Percentiles rank a stretch among this genome's conserved stretches.
These are phyloP conservation scores for Pseudonitzschia delicatissima DNA, from an alignment of 108 stramenopile species.

Conservation along the genomic window DNA sequence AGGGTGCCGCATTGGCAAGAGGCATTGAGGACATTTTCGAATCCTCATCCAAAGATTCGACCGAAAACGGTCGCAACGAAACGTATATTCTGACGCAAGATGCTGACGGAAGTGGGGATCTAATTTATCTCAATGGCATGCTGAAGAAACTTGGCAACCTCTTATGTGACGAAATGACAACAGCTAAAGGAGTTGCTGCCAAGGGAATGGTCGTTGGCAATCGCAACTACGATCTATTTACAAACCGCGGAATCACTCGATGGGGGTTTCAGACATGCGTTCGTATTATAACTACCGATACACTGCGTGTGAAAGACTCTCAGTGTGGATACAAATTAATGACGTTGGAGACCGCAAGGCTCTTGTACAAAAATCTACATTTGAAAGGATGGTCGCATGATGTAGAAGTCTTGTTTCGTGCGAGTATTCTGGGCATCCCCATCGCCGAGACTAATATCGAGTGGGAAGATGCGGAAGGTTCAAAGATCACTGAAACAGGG, in stretches of 20 bases:
- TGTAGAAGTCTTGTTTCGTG: slow-evolving; percentile 76
- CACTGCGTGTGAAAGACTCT: slow-evolving; percentile 53
- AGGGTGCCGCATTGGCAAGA: slow-evolving; percentile 67
- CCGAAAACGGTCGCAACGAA: neutral
- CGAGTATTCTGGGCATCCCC: slow-evolving; percentile 36
- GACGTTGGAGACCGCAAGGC: slow-evolving; percentile 42
- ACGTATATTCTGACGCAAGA: slow-evolving; percentile 56
- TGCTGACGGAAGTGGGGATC: slow-evolving; percentile 81
- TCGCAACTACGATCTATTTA: slow-evolving; percentile 30
- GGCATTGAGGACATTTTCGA: slow-evolving; percentile 45
- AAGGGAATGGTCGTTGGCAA: slow-evolving; percentile 40
- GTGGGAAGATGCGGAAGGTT: slow-evolving; percentile 79
- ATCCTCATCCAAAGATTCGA: neutral
- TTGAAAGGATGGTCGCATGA: slow-evolving; percentile 78
- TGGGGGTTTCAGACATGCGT: slow-evolving; percentile 60
- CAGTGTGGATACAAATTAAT: slow-evolving; percentile 85
- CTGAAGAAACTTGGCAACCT: slow-evolving; percentile 28
- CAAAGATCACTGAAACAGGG: slow-evolving; percentile 61
- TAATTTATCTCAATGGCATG: slow-evolving; percentile 53
- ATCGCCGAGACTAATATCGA: slow-evolving; percentile 44
- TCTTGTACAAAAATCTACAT: slow-evolving; percentile 53
- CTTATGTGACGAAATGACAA: slow-evolving; percentile 9
- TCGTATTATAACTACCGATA: slow-evolving; percentile 25
- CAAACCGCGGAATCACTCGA: slow-evolving; percentile 33
- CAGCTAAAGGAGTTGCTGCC: neutral